Evolutionary conservation across 164 flowering plant species (phyloP), one percentile per base, ranked within the genome.

Genomic region (Tetrastigma voinierianum): DNA sequence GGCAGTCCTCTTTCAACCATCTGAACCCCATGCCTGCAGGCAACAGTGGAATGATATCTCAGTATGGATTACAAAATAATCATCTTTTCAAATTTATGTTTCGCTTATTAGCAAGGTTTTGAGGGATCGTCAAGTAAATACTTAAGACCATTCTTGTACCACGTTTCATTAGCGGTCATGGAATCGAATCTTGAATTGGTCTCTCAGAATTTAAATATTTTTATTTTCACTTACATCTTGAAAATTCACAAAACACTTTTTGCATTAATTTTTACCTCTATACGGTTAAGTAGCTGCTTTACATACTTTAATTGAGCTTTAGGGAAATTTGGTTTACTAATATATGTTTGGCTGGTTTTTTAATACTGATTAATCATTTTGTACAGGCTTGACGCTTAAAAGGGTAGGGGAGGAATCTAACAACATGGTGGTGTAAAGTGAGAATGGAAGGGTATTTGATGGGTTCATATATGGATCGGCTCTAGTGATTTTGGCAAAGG

Each of bases 381-480:
- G 9, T 49, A 43, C 61, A 83, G 84, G 46, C 15, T 83, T 80
- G 84, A 81, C 65, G 15, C n/a, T n/a, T n/a, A 77, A 78, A 45
- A 61, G 84, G 40, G 77, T 69, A 25, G n/a, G 87, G 87, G 15
- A 81, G 81, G 12, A 70, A 81, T 57, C 81, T 81, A 57, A 67
- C 81, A 83, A 81, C 43, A 46, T 81, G 59, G 84, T 83, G n/a
- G n/a, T n/a, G 87, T 81, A 1, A 83, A 79, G 51, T 78, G 67
- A 75, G 62, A 63, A 83, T 83, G 77, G 75, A 81, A 66, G 87
- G 87, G 4, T 83, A 51, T n/a, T 57, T 83, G 79, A 18, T 79
- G 24, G 76, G 76, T 16, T 73, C 84, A 16, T 67, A 75, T 58
- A 40, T 69, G 57, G 61, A 77, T 61, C 77, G 77, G 0, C n/a